Percentiles rank a stretch among this genome's conserved stretches.
Evolutionary conservation across 352 stramenopile genomes (phyloP).

Genomic region (Saprolegnia diclina): DNA sequence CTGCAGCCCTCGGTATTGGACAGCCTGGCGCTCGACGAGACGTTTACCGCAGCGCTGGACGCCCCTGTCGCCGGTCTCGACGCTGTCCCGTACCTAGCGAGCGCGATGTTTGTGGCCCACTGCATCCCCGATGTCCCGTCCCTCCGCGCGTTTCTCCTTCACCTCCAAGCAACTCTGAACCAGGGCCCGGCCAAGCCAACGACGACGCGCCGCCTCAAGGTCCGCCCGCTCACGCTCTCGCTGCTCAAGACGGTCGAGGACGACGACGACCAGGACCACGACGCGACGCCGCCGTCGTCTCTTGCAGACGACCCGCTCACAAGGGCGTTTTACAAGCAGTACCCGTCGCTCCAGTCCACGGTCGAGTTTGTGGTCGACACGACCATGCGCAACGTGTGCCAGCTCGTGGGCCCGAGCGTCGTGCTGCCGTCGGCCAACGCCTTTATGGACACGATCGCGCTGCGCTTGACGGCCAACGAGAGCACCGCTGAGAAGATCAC

Average conservation of each 20-base stretch:
- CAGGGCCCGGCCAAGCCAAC: constrained; percentile 21
- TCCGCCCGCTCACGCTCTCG: constrained; percentile 38
- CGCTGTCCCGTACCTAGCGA: constrained; percentile 54
- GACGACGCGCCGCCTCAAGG: constrained; percentile 42
- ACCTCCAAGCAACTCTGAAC: constrained; percentile 14
- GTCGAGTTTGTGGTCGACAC: constrained; percentile 63
- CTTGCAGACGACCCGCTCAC: constrained; percentile 39
- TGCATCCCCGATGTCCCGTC: constrained; percentile 46
- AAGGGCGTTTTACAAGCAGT: constrained; percentile 53
- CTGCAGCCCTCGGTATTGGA: constrained; percentile 30
- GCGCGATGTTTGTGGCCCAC: constrained; percentile 56
- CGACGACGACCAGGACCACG: neutral
- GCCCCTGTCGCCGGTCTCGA: constrained; percentile 32
- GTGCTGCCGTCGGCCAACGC: constrained; percentile 40
- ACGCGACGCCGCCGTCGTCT: constrained; percentile 18
- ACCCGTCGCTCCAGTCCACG: constrained; percentile 45
- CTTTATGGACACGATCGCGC: constrained; percentile 34
- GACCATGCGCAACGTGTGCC: constrained; percentile 54
- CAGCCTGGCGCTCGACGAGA: constrained; percentile 22
- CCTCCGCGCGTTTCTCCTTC: constrained; percentile 28
- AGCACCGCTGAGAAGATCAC: neutral
- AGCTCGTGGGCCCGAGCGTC: constrained; percentile 43
- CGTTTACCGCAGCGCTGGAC: constrained; percentile 5
- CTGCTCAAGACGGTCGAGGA: constrained; percentile 14
- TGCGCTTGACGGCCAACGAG: neutral